Base-by-base conservation (phyloP, 192 early-diverging fungal species). In the Rhizophagus prolifer region DNA sequence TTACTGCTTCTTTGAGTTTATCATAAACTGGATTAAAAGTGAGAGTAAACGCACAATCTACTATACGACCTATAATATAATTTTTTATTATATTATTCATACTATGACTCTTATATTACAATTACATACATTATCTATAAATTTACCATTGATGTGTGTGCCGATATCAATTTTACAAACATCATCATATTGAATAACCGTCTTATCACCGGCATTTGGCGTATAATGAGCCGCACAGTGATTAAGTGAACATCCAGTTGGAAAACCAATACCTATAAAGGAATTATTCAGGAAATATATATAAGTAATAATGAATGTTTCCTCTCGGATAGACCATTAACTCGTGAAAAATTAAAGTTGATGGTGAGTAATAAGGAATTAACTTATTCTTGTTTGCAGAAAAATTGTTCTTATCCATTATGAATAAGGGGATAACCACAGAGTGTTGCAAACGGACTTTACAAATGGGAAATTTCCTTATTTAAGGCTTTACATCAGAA, bases 111-210 rank as follows among this genome's bases (percentile, higher is more conserved):
- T 3, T 66, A 36, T 36, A 38, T 6, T 66, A 28, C 7, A 54
- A 54, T 54, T 54, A 54, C 50, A 54, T 54, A 54, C 50, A 54
- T 54, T 19, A 54, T 54, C 50, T 19, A 54, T 23, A 74, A n/a
- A 54, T 36, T 54, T 82, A 89, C 92, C 96, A 72, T 93, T 93
- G 31, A 98, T 90, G 34, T 99, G 97, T 4, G 90, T 90, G 74
- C 97, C 97, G 86, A 99, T 94, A 81, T 99, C 97, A 26, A 99
- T 86, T 90, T 99, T 99, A 85, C 95, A 88, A 12, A 99, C 95
- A 85, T 98, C 97, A 58, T 90, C 95, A 58, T 96, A 87, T 71
- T 89, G 69, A 63, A 99, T 70, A 3, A 97, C 94, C 8, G 94
- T 96, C 72, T 90, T 93, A 77, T 99, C 96, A 9, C 97, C 97